These are phyloP conservation scores for Ramichloridium luteum DNA, from an alignment of 2,329 filamentous ascomycete genomes.

Conservation along the genomic window DNA sequence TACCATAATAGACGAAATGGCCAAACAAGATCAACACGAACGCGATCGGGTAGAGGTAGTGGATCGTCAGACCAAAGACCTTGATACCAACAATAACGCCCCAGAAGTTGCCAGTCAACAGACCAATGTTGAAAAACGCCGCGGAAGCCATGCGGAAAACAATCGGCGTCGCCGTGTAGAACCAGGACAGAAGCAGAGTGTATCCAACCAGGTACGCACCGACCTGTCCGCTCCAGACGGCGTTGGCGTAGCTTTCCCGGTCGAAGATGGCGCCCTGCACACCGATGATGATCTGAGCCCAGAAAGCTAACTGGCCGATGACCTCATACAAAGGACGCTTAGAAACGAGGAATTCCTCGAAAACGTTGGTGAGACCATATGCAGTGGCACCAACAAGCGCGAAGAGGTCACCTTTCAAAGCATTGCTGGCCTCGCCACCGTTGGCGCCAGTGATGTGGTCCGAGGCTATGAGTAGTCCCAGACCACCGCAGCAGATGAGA, in stretches of 20 bases:
- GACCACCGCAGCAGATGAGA: constrained; percentile 78
- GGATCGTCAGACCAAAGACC: constrained; percentile 68
- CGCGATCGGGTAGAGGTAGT: constrained; percentile 89
- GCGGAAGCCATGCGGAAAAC: constrained; percentile 82
- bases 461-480: constrained; percentile 72
- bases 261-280: constrained; percentile 88
- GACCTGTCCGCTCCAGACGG: constrained; percentile 39
- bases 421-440: constrained; percentile 53
- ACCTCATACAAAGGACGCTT: constrained; percentile 86
- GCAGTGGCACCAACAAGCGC: constrained; percentile 77
- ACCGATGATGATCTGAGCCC: constrained; percentile 83
- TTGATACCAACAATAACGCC: constrained; percentile 82
- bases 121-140: constrained; percentile 91
- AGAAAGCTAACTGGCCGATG: constrained; percentile 78
- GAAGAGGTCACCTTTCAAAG: constrained; percentile 86
- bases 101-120: constrained; percentile 95
- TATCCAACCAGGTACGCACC: constrained; percentile 82
- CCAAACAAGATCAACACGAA: constrained; percentile 87
- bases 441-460: constrained; percentile 74
- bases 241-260: constrained; percentile 50
- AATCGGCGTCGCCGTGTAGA: constrained; percentile 79
- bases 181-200: constrained; percentile 68
- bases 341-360: constrained; percentile 87
- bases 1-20: constrained; percentile 75
- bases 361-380: constrained; percentile 83